Conservation (phyloP, 2,329 filamentous ascomycete species). For the Ophiostoma piceae region DNA sequence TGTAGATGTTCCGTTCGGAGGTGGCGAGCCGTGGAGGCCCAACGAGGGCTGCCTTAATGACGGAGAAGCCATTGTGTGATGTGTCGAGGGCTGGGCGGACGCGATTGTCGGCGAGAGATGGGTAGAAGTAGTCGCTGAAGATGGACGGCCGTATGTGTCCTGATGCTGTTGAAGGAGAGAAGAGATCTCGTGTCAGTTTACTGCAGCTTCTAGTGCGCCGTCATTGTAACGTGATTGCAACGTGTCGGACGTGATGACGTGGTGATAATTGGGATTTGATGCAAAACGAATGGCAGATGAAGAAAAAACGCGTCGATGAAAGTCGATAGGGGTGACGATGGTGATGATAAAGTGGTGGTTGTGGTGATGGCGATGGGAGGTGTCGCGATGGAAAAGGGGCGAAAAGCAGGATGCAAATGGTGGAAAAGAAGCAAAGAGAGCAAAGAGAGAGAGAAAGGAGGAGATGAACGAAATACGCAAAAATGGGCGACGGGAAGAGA, state of each 20-base stretch:
- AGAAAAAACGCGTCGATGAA: slow-evolving; percentile 19
- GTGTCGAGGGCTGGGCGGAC: slow-evolving; percentile 32
- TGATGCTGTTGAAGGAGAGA: slow-evolving; percentile 39
- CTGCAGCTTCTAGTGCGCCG: slow-evolving; percentile 4
- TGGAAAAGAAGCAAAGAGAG: slow-evolving; percentile 12
- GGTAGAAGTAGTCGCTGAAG: slow-evolving; percentile 39
- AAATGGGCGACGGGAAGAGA: slow-evolving; percentile 23
- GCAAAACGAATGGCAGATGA: background rate
- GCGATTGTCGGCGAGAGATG: slow-evolving; percentile 34
- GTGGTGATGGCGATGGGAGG: slow-evolving; percentile 23
- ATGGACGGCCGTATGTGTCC: slow-evolving; percentile 47
- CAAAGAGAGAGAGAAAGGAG: slow-evolving; percentile 11
- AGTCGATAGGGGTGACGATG: slow-evolving; percentile 6
- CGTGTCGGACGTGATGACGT: slow-evolving; percentile 14
- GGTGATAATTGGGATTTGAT: slow-evolving; percentile 22
- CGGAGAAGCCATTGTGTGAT: slow-evolving; percentile 46
- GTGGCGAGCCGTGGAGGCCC: slow-evolving; percentile 35
- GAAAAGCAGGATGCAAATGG: slow-evolving; percentile 25
- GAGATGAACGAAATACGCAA: slow-evolving; percentile 19
- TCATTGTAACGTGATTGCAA: slow-evolving; percentile 19
- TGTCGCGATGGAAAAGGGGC: slow-evolving; percentile 16
- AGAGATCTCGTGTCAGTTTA: slow-evolving; percentile 23
- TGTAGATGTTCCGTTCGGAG: slow-evolving; percentile 39
- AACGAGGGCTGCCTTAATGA: slow-evolving; percentile 42
- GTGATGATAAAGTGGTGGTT: slow-evolving; percentile 22